Evolutionary conservation across 768 basidiomycete genomes (phyloP).

Genomic region (Podaxis sp.): DNA sequence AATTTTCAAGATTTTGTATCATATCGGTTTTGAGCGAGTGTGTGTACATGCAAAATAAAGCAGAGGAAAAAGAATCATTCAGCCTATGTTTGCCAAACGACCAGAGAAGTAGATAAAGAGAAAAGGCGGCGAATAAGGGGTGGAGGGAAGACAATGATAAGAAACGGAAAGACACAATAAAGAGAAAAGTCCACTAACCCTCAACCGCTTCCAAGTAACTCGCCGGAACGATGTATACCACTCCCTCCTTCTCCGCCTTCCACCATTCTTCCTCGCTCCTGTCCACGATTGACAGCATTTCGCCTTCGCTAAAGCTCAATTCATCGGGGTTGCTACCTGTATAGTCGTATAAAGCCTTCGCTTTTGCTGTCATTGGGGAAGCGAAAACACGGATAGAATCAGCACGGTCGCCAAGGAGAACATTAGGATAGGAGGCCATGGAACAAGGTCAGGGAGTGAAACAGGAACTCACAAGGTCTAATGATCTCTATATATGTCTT

Average conservation of each 20-base stretch:
- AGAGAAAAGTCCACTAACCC: slow-evolving; percentile 74
- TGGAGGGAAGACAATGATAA: not conserved
- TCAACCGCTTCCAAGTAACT: slow-evolving; percentile 82
- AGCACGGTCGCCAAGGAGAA: not conserved
- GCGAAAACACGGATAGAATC: slow-evolving; percentile 3
- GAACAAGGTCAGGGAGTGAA: not conserved
- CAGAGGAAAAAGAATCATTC: slow-evolving; percentile 55
- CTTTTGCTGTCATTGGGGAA: slow-evolving; percentile 45
- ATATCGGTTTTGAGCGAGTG: slow-evolving; percentile 24
- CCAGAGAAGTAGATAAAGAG: slow-evolving; percentile 6
- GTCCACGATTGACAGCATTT: slow-evolving; percentile 78
- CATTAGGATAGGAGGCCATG: slow-evolving; percentile 4
- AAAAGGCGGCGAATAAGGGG: slow-evolving; percentile 2
- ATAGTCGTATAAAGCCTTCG: slow-evolving; percentile 83
- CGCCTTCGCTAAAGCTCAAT: slow-evolving; percentile 82
- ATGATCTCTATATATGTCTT: slow-evolving; percentile 81
- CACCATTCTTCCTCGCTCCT: slow-evolving; percentile 88
- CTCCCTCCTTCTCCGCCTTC: slow-evolving; percentile 88
- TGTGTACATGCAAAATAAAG: slow-evolving; percentile 50
- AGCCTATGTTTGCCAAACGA: slow-evolving; percentile 62
- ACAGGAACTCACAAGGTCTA: slow-evolving; percentile 53
- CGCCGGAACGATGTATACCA: slow-evolving; percentile 89
- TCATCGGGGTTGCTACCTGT: slow-evolving; percentile 72
- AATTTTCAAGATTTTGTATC: slow-evolving; percentile 28
- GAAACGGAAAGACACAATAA: slow-evolving; percentile 58